Evolutionary conservation across 2,329 filamentous ascomycete species (phyloP).

Genomic region (Fonsecaea nubica): DNA sequence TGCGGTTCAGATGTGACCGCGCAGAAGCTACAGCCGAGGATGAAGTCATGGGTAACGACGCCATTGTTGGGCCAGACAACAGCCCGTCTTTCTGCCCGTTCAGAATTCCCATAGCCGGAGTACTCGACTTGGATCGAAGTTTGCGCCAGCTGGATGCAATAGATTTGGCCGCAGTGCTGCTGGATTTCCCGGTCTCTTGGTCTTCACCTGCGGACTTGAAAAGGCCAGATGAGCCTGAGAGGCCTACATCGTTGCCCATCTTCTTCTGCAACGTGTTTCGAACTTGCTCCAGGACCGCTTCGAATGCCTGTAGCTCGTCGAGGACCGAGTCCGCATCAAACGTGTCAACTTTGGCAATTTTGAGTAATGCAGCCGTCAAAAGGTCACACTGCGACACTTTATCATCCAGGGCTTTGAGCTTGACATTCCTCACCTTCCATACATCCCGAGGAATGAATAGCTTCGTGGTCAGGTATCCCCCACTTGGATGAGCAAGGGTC

Average conservation of each 20-base stretch:
- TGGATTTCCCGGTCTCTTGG: slow-evolving; percentile 56
- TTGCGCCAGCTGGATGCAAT: slow-evolving; percentile 89
- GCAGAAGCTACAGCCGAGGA: slow-evolving; percentile 63
- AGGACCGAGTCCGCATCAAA: slow-evolving; percentile 89
- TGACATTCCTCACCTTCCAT: slow-evolving; percentile 92
- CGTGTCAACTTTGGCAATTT: slow-evolving; percentile 82
- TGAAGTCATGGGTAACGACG: slow-evolving; percentile 77
- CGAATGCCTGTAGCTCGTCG: slow-evolving; percentile 91
- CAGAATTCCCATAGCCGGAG: slow-evolving; percentile 43
- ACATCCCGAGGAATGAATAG: slow-evolving; percentile 92
- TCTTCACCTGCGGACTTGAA: slow-evolving; percentile 71
- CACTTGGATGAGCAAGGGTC: slow-evolving; percentile 86
- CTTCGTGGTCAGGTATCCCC: slow-evolving; percentile 88
- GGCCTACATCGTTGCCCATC: slow-evolving; percentile 90
- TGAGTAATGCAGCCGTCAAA: slow-evolving; percentile 84
- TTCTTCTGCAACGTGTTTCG: slow-evolving; percentile 79
- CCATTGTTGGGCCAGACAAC: slow-evolving; percentile 67
- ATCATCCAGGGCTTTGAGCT: slow-evolving; percentile 88
- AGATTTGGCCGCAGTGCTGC: slow-evolving; percentile 73
- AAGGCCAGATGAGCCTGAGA: slow-evolving; percentile 72
- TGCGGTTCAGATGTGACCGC: slow-evolving; percentile 68
- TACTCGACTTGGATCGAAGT: slow-evolving; percentile 82
- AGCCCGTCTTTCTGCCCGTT: slow-evolving; percentile 45
- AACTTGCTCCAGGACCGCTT: slow-evolving; percentile 83
- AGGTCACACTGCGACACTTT: slow-evolving; percentile 92